Conservation (phyloP, 768 basidiomycete species). For the Lentinula sp. region DNA sequence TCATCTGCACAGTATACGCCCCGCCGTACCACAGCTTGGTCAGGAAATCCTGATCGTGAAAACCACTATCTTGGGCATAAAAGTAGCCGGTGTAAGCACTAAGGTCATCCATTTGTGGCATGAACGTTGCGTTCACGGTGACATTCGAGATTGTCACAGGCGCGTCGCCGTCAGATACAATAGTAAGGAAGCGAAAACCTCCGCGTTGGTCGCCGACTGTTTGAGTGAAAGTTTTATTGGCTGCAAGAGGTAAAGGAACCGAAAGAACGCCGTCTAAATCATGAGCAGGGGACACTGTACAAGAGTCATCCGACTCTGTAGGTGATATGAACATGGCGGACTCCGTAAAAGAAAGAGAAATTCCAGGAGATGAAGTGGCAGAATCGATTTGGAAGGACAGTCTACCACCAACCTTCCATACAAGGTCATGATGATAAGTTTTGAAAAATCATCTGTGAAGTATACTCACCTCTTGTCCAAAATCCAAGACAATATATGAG, state of each 20-base stretch:
- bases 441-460: conserved; percentile 26
- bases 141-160: conserved; percentile 41
- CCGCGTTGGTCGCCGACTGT: conserved; percentile 36
- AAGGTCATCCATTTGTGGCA: conserved; percentile 45
- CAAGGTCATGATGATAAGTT: conserved; percentile 9
- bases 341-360: conserved; percentile 47
- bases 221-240: conserved; percentile 23
- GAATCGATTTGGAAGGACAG: conserved; percentile 8
- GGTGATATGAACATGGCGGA: conserved; percentile 43
- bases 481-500: conserved; percentile 33
- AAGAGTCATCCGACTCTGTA: conserved; percentile 34
- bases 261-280: conserved; percentile 29
- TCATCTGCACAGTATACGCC: conserved; percentile 57
- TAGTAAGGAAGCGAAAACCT: conserved; percentile 48
- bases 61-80: conserved; percentile 34
- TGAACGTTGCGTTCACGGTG: conserved; percentile 45
- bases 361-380: conserved; percentile 19
- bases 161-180: conserved; percentile 29
- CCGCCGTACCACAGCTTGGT: conserved; percentile 58
- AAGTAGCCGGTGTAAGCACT: conserved; percentile 50
- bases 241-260: conserved; percentile 20
- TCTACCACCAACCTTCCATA: conserved; percentile 1
- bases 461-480: conserved; percentile 30
- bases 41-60: conserved; percentile 40
- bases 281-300: conserved; percentile 15